Percentiles rank a stretch among this genome's conserved stretches.
Conservation (phyloP, 1,139 yeast genomes). For the Geotrichum siamense region DNA sequence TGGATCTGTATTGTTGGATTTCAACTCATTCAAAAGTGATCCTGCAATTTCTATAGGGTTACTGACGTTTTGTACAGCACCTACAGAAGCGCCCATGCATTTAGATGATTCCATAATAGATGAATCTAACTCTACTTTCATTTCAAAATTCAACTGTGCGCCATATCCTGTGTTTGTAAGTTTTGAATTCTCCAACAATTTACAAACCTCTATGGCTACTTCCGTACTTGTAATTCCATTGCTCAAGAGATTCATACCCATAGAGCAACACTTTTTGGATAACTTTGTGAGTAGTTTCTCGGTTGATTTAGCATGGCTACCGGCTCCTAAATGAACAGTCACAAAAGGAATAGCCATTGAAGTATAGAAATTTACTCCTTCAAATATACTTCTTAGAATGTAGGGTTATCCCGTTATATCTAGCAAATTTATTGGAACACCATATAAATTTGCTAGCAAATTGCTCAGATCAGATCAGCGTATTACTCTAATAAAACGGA, state of each 20-base stretch:
- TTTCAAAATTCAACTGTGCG: slow-evolving; percentile 43
- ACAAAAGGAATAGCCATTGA: slow-evolving; percentile 23
- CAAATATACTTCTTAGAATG: too few species aligned
- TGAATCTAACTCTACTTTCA: slow-evolving; percentile 50
- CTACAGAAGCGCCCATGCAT: slow-evolving; percentile 30
- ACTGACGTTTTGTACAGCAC: slow-evolving; percentile 28
- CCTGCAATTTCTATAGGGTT: slow-evolving; percentile 31
- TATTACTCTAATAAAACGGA: too few species aligned
- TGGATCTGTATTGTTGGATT: slow-evolving; percentile 17
- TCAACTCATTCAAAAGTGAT: slow-evolving; percentile 22
- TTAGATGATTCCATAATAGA: slow-evolving; percentile 26
- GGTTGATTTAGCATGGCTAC: slow-evolving; percentile 26
- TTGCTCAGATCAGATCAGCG: too few species aligned
- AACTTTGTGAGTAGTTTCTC: slow-evolving; percentile 22
- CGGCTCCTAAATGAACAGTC: slow-evolving; percentile 36
- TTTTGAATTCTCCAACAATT: slow-evolving; percentile 40
- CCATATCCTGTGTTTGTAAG: slow-evolving; percentile 55
- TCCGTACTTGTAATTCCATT: slow-evolving; percentile 17
- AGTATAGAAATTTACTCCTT: too few species aligned
- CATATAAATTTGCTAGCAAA: too few species aligned
- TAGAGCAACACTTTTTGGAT: slow-evolving; percentile 21
- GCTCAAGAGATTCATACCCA: slow-evolving; percentile 24
- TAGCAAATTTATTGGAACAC: too few species aligned
- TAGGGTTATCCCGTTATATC: too few species aligned
- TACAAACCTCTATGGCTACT: slow-evolving; percentile 27